A percentile compares a stretch with the other conserved stretches of the same genome.
phyloP scores from a whole-genome alignment of 169 alveolate genomes.

The Plasmodium knowlesi region DNA sequence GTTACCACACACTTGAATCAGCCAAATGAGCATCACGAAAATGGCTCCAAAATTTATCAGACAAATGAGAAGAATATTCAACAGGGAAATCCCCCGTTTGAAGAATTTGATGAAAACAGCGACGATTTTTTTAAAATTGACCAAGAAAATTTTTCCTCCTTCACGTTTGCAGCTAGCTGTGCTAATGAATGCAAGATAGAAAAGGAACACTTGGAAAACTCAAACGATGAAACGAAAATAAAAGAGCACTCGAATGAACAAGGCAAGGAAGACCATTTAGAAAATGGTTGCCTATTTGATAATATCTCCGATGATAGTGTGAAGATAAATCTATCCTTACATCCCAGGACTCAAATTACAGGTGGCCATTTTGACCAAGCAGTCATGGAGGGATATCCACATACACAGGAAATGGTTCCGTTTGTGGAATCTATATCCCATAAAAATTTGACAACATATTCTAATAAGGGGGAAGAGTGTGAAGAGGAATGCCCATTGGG shows the following conservation, averaged over 20 bases:
- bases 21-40: neutral
- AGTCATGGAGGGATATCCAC: neutral
- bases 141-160: constrained; percentile 39
- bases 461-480: neutral
- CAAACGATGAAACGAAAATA: neutral
- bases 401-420: neutral
- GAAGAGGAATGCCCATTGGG: neutral
- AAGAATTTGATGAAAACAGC: constrained; percentile 2
- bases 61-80: neutral
- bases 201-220: neutral
- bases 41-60: neutral
- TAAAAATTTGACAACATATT: neutral
- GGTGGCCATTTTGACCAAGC: neutral
- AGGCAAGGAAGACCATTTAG: neutral
- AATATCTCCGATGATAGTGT: neutral
- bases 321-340: neutral
- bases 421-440: neutral
- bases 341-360: neutral
- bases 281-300: neutral
- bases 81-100: neutral
- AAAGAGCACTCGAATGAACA: neutral
- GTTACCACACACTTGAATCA: neutral
- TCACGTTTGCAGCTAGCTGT: constrained; percentile 8
- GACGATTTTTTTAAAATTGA: constrained; percentile 66
- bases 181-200: neutral